A percentile compares a stretch with the other conserved stretches of the same genome.
Evolutionary conservation across 2,329 filamentous ascomycete genomes (phyloP).

Genomic region (Penicillium psychrosexuale): DNA sequence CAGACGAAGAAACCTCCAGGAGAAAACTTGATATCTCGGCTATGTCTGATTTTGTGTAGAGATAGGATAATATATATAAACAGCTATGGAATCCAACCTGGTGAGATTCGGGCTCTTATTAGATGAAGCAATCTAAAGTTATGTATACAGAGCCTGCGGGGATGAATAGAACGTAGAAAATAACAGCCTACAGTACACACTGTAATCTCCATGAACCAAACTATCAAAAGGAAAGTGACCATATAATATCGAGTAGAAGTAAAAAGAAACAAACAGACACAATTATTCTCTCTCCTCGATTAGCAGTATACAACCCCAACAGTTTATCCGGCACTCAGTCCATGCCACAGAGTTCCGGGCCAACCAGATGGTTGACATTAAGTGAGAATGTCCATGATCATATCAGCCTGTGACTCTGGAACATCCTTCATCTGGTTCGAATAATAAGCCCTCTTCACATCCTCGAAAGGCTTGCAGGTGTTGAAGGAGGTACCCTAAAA

Average conservation of each 20-base stretch:
- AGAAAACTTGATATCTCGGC: not conserved
- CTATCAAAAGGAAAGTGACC: not conserved
- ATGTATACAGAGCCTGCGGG: not conserved
- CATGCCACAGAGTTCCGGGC: not conserved
- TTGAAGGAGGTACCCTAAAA: constrained; percentile 6
- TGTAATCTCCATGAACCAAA: not conserved
- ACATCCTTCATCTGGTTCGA: constrained; percentile 4
- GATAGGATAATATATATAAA: not conserved
- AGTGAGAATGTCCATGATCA: constrained; percentile 18
- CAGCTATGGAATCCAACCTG: not conserved
- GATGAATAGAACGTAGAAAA: not conserved
- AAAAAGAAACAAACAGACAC: not conserved
- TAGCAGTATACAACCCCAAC: not conserved
- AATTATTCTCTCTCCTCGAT: not conserved
- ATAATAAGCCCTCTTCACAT: constrained; percentile 24
- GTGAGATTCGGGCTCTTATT: not conserved
- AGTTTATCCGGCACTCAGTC: not conserved
- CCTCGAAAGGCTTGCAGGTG: constrained; percentile 24
- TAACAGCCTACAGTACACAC: not conserved
- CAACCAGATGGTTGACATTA: not conserved
- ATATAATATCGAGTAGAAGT: not conserved
- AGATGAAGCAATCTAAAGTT: not conserved
- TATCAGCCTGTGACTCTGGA: constrained; percentile 10
- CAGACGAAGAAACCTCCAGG: not conserved
- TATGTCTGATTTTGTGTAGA: too few relatives aligned